Conservation (phyloP, 441 rosid species). For the Pelargonium fulgidum region DNA sequence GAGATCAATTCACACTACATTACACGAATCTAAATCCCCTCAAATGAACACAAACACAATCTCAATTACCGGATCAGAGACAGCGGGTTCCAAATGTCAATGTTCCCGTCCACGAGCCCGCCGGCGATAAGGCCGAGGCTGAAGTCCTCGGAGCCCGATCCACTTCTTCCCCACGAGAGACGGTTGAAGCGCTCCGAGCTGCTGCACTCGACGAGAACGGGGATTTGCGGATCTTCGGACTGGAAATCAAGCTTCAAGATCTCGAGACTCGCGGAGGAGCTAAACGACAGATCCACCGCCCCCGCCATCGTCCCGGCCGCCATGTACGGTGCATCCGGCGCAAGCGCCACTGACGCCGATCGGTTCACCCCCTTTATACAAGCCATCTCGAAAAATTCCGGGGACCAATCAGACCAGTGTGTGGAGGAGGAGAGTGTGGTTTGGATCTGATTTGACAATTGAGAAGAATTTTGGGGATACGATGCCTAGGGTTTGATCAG, state of each 20-base stretch:
- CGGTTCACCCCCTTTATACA: constrained; percentile 79
- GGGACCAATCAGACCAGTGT: too few relatives aligned
- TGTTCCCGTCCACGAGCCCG: constrained; percentile 87
- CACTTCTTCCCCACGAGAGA: constrained; percentile 82
- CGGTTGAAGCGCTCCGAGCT: constrained; percentile 95
- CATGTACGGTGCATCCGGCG: constrained; percentile 92
- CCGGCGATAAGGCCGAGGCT: constrained; percentile 88
- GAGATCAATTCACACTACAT: constrained; percentile 7
- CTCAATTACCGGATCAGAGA: constrained; percentile 59
- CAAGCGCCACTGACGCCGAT: constrained; percentile 88
- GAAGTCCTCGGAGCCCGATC: constrained; percentile 73
- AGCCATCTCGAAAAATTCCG: not conserved
- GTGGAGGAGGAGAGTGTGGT: too few relatives aligned
- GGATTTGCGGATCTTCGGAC: constrained; percentile 76
- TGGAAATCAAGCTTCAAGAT: constrained; percentile 92
- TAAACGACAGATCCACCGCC: constrained; percentile 90
- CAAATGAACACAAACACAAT: not conserved
- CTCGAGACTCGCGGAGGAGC: constrained; percentile 93
- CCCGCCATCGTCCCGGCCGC: constrained; percentile 99
- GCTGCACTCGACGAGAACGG: constrained; percentile 63
- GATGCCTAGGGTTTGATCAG: too few relatives aligned
- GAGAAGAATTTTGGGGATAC: too few relatives aligned
- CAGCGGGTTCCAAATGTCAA: constrained; percentile 83
- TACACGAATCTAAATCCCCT: not conserved
- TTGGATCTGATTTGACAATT: too few relatives aligned